These are phyloP conservation scores for Boletus vermiculosoides DNA, from an alignment of 768 basidiomycete species.

Conservation along the genomic window DNA sequence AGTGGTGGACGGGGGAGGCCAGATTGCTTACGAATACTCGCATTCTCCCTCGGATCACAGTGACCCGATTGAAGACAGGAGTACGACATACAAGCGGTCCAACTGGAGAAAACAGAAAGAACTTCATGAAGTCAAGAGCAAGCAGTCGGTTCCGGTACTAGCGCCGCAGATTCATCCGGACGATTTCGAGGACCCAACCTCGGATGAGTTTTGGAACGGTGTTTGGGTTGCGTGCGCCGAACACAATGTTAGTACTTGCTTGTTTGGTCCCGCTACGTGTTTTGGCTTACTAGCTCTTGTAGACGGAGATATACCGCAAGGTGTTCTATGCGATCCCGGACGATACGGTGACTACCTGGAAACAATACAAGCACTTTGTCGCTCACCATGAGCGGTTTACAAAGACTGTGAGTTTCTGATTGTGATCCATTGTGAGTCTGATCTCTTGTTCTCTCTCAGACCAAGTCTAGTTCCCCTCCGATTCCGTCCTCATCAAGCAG, in stretches of 20 bases:
- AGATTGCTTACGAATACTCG: constrained; percentile 47
- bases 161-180: constrained; percentile 73
- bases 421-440: not conserved
- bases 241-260: constrained; percentile 68
- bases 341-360: constrained; percentile 92
- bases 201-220: constrained; percentile 84
- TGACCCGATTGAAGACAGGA: constrained; percentile 48
- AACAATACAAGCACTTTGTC: constrained; percentile 87
- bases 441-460: constrained; percentile 33
- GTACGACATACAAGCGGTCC: constrained; percentile 48
- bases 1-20: constrained; percentile 40
- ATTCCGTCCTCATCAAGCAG: constrained; percentile 49
- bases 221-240: constrained; percentile 86
- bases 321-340: constrained; percentile 95
- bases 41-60: constrained; percentile 44
- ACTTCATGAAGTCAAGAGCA: constrained; percentile 50
- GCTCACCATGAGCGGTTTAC: constrained; percentile 70
- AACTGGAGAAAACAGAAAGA: constrained; percentile 58
- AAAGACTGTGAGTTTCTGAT: constrained; percentile 53
- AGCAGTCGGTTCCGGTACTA: constrained; percentile 59
- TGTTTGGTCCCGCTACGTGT: not conserved
- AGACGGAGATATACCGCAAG: constrained; percentile 96
- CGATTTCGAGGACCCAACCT: constrained; percentile 86
- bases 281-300: constrained; percentile 4
- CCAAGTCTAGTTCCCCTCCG: constrained; percentile 38